Evolutionary conservation across 306 rosid genomes (phyloP).

Genomic region (Lagenaria siceraria): DNA sequence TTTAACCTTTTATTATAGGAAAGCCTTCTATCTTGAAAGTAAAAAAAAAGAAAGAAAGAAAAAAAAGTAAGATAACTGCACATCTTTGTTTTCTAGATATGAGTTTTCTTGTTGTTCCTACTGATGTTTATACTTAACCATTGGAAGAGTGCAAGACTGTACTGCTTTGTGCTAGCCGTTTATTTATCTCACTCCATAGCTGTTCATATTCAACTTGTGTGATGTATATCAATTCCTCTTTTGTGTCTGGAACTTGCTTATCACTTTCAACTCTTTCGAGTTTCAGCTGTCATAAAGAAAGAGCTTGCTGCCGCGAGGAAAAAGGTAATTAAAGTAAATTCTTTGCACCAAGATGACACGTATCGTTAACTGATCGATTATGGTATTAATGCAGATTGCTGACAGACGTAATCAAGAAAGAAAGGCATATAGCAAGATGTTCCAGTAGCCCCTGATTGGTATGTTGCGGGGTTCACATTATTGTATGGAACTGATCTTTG

Average conservation of each 20-base stretch:
- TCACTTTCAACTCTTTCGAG: background rate
- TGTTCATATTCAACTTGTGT: background rate
- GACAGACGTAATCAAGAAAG: slow-evolving; percentile 62
- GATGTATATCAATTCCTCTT: background rate
- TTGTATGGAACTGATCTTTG: background rate
- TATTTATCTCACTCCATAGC: background rate
- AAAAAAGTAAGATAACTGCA: too few relatives aligned
- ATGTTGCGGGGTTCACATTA: background rate
- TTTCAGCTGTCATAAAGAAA: slow-evolving; percentile 76
- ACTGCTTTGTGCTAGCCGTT: background rate
- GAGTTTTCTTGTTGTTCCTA: too few relatives aligned
- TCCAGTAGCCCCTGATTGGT: slow-evolving; percentile 44
- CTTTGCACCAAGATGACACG: background rate
- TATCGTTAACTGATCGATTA: background rate
- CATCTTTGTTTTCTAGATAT: too few relatives aligned
- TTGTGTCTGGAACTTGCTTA: background rate
- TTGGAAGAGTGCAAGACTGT: background rate
- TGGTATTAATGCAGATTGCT: slow-evolving; percentile 38
- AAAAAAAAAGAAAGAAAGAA: too few relatives aligned
- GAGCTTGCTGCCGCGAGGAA: slow-evolving; percentile 67
- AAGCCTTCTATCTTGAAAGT: too few relatives aligned
- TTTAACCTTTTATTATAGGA: too few relatives aligned
- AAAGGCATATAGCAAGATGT: slow-evolving; percentile 77
- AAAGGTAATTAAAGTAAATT: slow-evolving; percentile 25
- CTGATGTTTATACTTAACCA: too few relatives aligned